Percentiles rank a stretch among this genome's conserved stretches.
Conservation (phyloP, 2,329 filamentous ascomycete genomes). For the Colletotrichum siamense region DNA sequence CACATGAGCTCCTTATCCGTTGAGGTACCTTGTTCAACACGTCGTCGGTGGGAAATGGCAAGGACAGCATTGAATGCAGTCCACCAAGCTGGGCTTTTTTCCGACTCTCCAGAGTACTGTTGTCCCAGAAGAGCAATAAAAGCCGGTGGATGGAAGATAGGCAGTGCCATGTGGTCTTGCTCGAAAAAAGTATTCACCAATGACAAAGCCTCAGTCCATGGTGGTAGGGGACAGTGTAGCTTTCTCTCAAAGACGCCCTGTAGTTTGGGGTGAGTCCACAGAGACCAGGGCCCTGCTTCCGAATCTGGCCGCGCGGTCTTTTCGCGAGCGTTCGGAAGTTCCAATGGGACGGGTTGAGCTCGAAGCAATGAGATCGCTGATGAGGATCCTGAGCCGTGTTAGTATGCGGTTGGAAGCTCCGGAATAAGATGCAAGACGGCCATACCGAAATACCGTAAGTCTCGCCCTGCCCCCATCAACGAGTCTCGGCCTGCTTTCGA, state of each 20-base stretch:
- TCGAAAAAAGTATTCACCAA: neutral
- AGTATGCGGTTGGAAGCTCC: neutral
- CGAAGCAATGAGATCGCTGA: neutral
- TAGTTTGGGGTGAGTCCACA: neutral
- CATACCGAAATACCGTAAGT: neutral
- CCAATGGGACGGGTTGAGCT: neutral
- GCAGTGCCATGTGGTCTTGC: neutral
- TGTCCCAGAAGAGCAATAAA: neutral
- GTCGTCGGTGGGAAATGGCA: rapidly evolving
- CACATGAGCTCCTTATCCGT: neutral
- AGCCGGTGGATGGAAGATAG: rapidly evolving
- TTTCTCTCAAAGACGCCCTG: constrained; percentile 7
- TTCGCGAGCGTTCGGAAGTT: neutral
- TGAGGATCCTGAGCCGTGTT: neutral
- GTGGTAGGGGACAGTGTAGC: neutral
- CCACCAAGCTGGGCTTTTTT: neutral
- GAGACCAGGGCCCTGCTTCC: neutral
- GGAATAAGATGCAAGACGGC: neutral
- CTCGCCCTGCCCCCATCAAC: neutral
- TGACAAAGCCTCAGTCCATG: neutral
- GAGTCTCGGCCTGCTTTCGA: neutral
- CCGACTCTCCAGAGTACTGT: neutral
- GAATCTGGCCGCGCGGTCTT: neutral
- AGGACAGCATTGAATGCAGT: neutral
- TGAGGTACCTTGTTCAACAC: neutral